These are phyloP conservation scores for Metarhizium sp. DNA, from an alignment of 2,329 filamentous ascomycete species.

Conservation along the genomic window DNA sequence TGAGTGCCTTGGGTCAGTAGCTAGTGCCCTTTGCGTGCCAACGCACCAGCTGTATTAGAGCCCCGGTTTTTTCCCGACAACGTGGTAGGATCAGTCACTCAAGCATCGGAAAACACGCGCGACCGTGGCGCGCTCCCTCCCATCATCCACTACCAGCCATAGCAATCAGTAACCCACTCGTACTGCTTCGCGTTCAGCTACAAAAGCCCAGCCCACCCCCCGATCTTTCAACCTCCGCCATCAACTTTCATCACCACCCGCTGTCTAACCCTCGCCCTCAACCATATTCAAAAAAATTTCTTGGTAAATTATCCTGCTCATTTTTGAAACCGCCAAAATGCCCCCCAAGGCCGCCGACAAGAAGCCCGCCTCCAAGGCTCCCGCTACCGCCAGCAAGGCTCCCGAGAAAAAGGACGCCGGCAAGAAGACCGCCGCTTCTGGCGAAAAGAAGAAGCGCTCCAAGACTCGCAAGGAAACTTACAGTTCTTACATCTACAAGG, in stretches of 20 bases:
- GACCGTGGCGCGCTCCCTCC: constrained; percentile 8
- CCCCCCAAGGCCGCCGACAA: constrained; percentile 96
- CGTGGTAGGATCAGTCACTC: constrained; percentile 5
- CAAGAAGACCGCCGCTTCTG: constrained; percentile 96
- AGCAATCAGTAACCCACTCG: constrained; percentile 49
- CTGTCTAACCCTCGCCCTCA: constrained; percentile 21
- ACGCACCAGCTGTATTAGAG: neutral
- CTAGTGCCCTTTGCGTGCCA: neutral
- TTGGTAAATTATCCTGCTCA: constrained; percentile 1
- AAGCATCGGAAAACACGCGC: constrained; percentile 10
- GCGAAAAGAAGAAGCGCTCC: constrained; percentile 99
- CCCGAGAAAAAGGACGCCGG: constrained; percentile 98
- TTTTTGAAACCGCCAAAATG: constrained; percentile 55
- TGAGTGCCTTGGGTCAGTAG: neutral
- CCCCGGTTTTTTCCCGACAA: constrained; percentile 3
- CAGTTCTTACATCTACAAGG: constrained; percentile 99
- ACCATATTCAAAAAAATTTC: constrained; percentile 8
- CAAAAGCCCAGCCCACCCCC: constrained; percentile 48
- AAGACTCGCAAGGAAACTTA: constrained; percentile 99
- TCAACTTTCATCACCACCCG: constrained; percentile 32
- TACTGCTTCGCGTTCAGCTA: constrained; percentile 46
- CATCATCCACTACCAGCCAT: constrained; percentile 11
- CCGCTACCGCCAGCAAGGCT: constrained; percentile 59
- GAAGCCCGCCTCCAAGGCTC: constrained; percentile 98
- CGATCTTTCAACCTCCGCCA: constrained; percentile 36